Percentiles rank a stretch among this genome's conserved stretches.
Conservation (phyloP, 2,329 filamentous ascomycete species). For the Ceratocystis eucalypticola region DNA sequence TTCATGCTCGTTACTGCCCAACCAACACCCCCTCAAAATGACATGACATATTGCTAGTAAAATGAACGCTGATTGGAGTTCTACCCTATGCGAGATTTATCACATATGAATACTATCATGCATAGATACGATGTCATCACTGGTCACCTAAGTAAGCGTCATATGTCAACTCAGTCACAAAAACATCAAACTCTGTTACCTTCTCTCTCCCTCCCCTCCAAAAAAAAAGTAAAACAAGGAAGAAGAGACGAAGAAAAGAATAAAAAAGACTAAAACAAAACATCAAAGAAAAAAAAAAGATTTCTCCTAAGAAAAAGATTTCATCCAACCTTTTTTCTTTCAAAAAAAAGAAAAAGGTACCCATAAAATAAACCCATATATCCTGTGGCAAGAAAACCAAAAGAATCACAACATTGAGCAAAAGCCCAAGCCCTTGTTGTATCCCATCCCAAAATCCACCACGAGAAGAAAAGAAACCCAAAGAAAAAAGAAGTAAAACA, state of each 20-base stretch:
- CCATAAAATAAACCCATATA: constrained; percentile 1
- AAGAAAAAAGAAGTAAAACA: constrained; percentile 5
- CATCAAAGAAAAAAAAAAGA: neutral
- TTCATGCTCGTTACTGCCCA: neutral
- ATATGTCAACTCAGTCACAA: neutral
- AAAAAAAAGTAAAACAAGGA: constrained; percentile 4
- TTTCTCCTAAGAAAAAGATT: neutral
- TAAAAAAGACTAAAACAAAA: constrained; percentile 16
- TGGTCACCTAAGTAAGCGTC: neutral
- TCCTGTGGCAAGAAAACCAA: constrained; percentile 11
- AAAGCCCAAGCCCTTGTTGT: constrained; percentile 6
- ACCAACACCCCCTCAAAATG: neutral
- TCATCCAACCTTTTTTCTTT: neutral
- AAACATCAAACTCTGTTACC: constrained; percentile 1
- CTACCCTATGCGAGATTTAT: no score
- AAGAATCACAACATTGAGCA: constrained; percentile 14
- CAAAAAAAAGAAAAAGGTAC: constrained; percentile 1
- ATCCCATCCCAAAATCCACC: neutral
- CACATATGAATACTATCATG: neutral
- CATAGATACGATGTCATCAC: neutral
- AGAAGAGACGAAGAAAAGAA: neutral
- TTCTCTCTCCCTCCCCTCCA: neutral
- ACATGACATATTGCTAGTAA: no score
- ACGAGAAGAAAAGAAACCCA: constrained; percentile 1
- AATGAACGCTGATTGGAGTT: no score